phyloP scores from a whole-genome alignment of 352 stramenopile species.

The Blastocystis sp. region DNA sequence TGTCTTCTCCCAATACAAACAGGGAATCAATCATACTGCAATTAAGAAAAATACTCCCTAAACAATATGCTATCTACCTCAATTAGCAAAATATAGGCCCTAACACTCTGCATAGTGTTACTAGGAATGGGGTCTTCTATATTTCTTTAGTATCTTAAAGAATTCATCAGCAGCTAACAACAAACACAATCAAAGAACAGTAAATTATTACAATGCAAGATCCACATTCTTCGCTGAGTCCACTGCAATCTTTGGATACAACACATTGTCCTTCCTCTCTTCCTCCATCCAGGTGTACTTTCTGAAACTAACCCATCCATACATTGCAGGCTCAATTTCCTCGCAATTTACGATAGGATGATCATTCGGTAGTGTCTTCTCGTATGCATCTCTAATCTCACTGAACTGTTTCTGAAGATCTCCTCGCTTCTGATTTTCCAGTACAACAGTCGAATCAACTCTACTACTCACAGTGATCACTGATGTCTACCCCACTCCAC shows the following conservation, averaged over 20 bases:
- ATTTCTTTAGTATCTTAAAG: no score
- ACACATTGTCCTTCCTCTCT: background rate
- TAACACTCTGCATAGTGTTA: no score
- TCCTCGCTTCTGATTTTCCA: background rate
- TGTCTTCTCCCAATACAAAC: conserved; percentile 50
- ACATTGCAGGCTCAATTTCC: conserved; percentile 20
- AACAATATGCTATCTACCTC: no score
- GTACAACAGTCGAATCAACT: background rate
- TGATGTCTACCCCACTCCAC: background rate
- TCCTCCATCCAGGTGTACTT: background rate
- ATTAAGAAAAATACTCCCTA: background rate
- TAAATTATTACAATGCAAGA: background rate
- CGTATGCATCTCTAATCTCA: background rate
- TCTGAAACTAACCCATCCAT: background rate
- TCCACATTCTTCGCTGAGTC: background rate
- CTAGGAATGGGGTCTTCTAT: no score
- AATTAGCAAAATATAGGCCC: no score
- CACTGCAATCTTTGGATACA: conserved; percentile 42
- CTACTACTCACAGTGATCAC: background rate
- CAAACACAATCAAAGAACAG: background rate
- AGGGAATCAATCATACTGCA: conserved; percentile 49
- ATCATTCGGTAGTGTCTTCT: background rate
- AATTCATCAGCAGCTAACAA: background rate
- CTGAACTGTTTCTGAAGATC: background rate
- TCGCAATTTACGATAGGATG: background rate